Percentiles rank a stretch among this genome's conserved stretches.
These are phyloP conservation scores for Penium margaritaceum DNA, from an alignment of 139 green algal genomes.

Conservation along the genomic window DNA sequence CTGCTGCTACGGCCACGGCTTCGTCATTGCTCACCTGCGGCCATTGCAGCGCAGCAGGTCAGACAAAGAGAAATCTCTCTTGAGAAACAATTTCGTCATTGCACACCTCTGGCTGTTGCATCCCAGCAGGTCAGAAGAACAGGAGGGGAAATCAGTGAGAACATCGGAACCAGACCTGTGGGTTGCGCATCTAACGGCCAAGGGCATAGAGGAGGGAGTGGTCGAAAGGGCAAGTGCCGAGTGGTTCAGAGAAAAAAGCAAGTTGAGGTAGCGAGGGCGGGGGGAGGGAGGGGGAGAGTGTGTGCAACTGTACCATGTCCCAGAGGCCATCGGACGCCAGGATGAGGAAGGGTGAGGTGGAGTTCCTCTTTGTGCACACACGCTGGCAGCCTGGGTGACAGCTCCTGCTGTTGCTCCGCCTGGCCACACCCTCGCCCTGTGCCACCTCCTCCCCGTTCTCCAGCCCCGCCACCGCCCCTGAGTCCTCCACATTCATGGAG, in stretches of 20 bases:
- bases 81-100: no score
- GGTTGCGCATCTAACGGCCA: neutral
- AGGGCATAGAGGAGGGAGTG: neutral
- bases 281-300: neutral
- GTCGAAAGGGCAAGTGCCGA: neutral
- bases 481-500: no score
- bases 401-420: no score
- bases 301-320: neutral
- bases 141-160: neutral
- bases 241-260: neutral
- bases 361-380: no score
- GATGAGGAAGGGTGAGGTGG: neutral
- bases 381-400: no score
- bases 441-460: no score
- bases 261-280: neutral
- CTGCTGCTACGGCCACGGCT: no score
- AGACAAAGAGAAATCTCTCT: neutral
- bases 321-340: neutral
- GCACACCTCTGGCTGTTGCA: no score
- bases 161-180: neutral
- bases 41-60: no score
- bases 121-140: neutral
- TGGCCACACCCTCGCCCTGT: no score
- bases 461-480: no score
- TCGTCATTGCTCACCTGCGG: conserved; percentile 11